Evolutionary conservation across 192 early-diverging fungal species (phyloP), one percentile per base, ranked within the genome.

Genomic region (Backusella morwellensis): DNA sequence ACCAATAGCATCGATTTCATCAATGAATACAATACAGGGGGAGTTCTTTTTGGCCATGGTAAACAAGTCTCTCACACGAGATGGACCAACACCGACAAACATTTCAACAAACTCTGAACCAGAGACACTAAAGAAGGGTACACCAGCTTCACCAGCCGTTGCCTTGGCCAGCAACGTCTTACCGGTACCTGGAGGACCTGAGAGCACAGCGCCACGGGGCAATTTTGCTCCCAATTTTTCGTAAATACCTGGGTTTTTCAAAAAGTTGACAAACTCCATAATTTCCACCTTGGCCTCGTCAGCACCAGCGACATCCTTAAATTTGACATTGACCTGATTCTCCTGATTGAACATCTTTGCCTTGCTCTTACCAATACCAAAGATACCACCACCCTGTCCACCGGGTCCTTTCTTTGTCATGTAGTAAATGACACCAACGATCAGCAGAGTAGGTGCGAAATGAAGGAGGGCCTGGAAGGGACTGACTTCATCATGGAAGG

Each of bases 201-300:
- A 97, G 23, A 99, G 85, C 72, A 98, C 95, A 21, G 98, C 98
- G 56, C 98, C 98, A 86, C 95, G 96, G 69, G 98, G 98, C 82
- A 99, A 98, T 86, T 98, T 99, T 54, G 98, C 98, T 14, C 98
- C 98, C 23, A 99, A 85, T 40, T 88, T 87, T 83, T 99, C 97
- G 86, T 96, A 99, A 40, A 86, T 82, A 35, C 82, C 89, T 21
- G 97, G 97, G 81, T 97, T 92, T 83, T 99, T 99, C 72, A 98
- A 86, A 88, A 98, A 98, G 84, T 97, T 97, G 70, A 99, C 98
- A 93, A 99, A 99, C 88, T 99, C 98, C 98, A 99, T 99, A 70
- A 99, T 99, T 85, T 99, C 98, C 79, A 96, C 92, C 87, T 99
- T 99, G 54, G 97, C 98, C 81, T 99, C 98, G 87, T 99, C 97